Evolutionary conservation across 73 alveolate species (phyloP).

Genomic region (Uronychia setigera): DNA sequence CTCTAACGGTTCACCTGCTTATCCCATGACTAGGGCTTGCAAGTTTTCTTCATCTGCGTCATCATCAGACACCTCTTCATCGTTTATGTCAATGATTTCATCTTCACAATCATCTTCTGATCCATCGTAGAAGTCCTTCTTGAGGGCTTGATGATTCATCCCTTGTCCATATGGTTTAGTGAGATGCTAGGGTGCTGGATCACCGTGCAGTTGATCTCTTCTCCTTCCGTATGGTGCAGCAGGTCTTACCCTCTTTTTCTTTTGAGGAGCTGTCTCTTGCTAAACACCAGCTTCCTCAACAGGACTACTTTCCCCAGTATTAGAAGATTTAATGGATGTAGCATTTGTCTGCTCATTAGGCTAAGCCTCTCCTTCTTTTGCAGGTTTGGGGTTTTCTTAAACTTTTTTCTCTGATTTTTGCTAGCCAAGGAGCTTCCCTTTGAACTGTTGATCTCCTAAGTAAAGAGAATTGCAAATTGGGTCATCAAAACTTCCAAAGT

Average conservation of each 20-base stretch:
- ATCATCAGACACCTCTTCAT: too few relatives aligned
- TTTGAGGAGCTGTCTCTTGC: not conserved
- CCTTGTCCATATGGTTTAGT: not conserved
- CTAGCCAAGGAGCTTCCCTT: not conserved
- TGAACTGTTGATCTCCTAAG: not conserved
- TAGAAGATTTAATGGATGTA: not conserved
- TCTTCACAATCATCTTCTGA: not conserved
- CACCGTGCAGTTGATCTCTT: too few relatives aligned
- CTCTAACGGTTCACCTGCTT: not conserved
- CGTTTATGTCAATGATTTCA: not conserved
- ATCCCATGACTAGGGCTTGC: too few relatives aligned
- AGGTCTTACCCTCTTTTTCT: not conserved
- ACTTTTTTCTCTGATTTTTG: not conserved
- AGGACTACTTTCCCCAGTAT: too few relatives aligned
- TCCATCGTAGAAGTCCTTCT: not conserved
- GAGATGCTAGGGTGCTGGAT: not conserved
- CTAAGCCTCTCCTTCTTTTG: not conserved
- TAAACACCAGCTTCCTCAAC: too few relatives aligned
- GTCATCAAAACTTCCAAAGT: not conserved
- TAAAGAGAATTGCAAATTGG: not conserved
- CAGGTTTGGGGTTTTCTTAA: not conserved
- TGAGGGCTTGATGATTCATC: not conserved
- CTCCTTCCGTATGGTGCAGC: not conserved
- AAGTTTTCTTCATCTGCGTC: too few relatives aligned
- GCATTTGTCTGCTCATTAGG: not conserved